Conservation (phyloP, 306 rosid species). For the Glycine soja region DNA sequence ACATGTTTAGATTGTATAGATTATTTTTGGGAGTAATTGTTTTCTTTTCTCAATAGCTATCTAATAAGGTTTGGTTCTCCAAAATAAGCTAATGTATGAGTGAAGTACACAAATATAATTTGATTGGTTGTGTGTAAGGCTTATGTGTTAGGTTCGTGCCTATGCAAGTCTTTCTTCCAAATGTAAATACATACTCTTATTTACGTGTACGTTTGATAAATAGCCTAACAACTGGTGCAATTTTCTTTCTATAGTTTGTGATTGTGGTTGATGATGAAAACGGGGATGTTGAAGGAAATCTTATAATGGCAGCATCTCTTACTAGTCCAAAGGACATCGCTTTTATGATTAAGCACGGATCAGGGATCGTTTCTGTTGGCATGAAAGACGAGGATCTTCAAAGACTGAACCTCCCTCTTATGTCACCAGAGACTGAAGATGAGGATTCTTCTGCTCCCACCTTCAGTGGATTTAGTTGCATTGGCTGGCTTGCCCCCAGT, state of each 20-base stretch:
- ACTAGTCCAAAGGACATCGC: constrained; percentile 60
- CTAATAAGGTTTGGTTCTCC: background rate
- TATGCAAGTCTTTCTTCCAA: too few relatives aligned
- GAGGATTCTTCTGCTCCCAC: constrained; percentile 86
- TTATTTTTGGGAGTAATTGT: background rate
- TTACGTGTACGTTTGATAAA: background rate
- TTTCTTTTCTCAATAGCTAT: background rate
- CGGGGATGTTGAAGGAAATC: constrained; percentile 74
- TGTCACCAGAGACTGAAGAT: constrained; percentile 73
- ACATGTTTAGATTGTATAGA: too few relatives aligned
- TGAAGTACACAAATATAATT: background rate
- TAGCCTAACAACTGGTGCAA: constrained; percentile 15
- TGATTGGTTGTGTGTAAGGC: too few relatives aligned
- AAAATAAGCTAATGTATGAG: background rate
- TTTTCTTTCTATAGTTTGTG: constrained; percentile 60
- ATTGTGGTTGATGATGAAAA: constrained; percentile 90
- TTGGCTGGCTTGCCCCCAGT: constrained; percentile 73
- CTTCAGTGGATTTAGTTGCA: constrained; percentile 77
- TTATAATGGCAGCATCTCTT: constrained; percentile 73
- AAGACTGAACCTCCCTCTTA: constrained; percentile 79
- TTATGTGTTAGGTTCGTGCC: too few relatives aligned
- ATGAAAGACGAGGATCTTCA: constrained; percentile 85
- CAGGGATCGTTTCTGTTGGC: constrained; percentile 84
- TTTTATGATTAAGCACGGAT: constrained; percentile 81
- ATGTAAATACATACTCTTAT: background rate